Conservation (phyloP, 768 basidiomycete genomes). For the Amylocystis lapponica region DNA sequence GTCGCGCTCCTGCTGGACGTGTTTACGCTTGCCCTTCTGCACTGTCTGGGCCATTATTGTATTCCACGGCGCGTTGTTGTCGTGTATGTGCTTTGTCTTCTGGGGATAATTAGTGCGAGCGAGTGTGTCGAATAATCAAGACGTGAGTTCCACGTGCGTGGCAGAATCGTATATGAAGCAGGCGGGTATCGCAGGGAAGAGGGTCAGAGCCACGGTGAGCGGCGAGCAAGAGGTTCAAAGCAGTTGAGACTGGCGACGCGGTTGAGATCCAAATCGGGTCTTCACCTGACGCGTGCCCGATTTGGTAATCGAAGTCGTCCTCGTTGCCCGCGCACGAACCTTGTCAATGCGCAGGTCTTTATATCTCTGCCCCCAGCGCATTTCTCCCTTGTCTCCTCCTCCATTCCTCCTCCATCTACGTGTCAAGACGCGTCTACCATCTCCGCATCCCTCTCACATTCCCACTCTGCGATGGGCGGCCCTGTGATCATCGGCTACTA, state of each 20-base stretch:
- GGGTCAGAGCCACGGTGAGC: constrained; percentile 1
- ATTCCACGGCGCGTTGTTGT: neutral
- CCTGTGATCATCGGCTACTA: constrained; percentile 67
- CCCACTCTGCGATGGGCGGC: constrained; percentile 5
- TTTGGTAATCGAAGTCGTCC: neutral
- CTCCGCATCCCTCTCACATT: constrained; percentile 4
- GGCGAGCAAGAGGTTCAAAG: neutral
- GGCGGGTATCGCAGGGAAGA: constrained; percentile 5
- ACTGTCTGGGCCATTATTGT: constrained; percentile 76
- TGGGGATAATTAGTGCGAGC: too few species aligned
- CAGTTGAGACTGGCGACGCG: too few species aligned
- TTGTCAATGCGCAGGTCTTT: too few species aligned
- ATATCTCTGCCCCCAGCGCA: too few species aligned
- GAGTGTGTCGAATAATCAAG: constrained; percentile 1
- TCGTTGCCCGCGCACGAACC: too few species aligned
- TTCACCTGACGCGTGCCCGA: constrained; percentile 7
- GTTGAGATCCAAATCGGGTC: constrained; percentile 14
- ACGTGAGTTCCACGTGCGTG: constrained; percentile 4
- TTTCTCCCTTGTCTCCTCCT: constrained; percentile 1
- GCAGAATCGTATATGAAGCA: neutral
- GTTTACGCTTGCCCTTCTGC: constrained; percentile 47
- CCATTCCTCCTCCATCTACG: neutral
- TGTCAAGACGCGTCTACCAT: neutral
- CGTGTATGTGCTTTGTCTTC: too few species aligned
- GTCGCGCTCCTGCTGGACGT: constrained; percentile 23